Base-by-base conservation (phyloP, 2,329 filamentous ascomycete species). In the Alternaria gansuensis region DNA sequence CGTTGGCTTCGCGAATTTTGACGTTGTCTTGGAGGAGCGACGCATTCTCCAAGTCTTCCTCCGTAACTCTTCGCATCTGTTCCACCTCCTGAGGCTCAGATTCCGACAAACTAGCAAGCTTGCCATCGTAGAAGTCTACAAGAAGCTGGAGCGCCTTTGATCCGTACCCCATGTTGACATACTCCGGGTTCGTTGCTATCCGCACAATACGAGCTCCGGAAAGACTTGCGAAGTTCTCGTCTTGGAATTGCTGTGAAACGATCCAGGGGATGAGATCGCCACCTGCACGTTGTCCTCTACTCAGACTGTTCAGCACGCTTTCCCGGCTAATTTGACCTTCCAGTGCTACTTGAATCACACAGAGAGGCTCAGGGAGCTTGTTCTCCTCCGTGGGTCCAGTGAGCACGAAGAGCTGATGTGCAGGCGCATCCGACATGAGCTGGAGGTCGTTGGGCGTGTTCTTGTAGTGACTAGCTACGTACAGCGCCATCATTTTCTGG, bases 371-470 rank as follows among this genome's bases (percentile, higher is more conserved):
- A 0, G 95, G 95, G 6, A 99, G 82, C 67, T 89, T 89, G 54
- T 89, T 88, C 53, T 88, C 88, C 65, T 94, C 91, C 3, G 90
- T 84, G 0, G 95, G 94, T 2, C 93, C 90, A 2, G 96, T 92
- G 24, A 99, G 87, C 9, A 98, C 95, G 71, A 95, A 99, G 6
- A 99, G 86, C 76, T 98, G 93, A 78, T 99, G 95, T 0, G 95
- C 94, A 1, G 95, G 95, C 1, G 95, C 95, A 78, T 99, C 95
- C 62, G 92, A 97, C 92, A 99, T 96, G 57, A 99, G 86, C 77
- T 98, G 95, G n/a, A 99, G 84, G 72, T 99, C 95, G 71, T 99
- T 96, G 0, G 95, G 95, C 0, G 93, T 92, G 79, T 99, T 99
- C 79, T 98, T 98, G 83, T 99, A 97, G 78, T 97, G 93, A 68